Conservation (phyloP, 2,329 filamentous ascomycete genomes). For the Achaetomium macrosporum region DNA sequence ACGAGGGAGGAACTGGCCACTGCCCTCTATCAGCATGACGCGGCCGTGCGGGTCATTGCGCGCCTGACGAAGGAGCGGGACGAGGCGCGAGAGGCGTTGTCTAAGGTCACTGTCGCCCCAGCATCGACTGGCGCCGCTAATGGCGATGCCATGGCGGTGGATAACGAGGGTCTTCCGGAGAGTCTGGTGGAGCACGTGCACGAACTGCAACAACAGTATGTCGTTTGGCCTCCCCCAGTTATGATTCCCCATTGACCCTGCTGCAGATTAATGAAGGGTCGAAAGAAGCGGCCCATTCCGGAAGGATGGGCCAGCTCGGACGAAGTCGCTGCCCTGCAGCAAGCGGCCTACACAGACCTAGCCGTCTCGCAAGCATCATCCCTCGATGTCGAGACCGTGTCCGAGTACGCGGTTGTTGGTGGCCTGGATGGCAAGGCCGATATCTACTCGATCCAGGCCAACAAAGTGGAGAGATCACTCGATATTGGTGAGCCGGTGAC, state of each 20-base stretch:
- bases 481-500: constrained; percentile 65
- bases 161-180: constrained; percentile 70
- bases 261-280: constrained; percentile 71
- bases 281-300: constrained; percentile 83
- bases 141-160: constrained; percentile 90
- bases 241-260: constrained; percentile 14
- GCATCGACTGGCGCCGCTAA: constrained; percentile 41
- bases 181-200: constrained; percentile 68
- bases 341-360: constrained; percentile 40
- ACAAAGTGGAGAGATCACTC: constrained; percentile 61
- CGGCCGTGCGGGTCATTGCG: constrained; percentile 91
- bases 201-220: constrained; percentile 72
- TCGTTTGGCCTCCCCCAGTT: constrained; percentile 18
- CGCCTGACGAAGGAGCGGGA: constrained; percentile 86
- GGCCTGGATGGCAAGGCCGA: constrained; percentile 69
- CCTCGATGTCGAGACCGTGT: constrained; percentile 50
- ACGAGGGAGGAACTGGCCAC: constrained; percentile 91
- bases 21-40: constrained; percentile 93
- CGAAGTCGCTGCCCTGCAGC: constrained; percentile 50
- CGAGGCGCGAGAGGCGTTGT: constrained; percentile 83
- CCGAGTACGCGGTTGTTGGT: constrained; percentile 65
- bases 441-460: constrained; percentile 67
- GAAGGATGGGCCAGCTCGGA: constrained; percentile 78
- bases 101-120: constrained; percentile 70
- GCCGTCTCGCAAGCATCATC: constrained; percentile 45